Conservation (phyloP, 2,329 filamentous ascomycete species). For the Exutisphaerella laricina region DNA sequence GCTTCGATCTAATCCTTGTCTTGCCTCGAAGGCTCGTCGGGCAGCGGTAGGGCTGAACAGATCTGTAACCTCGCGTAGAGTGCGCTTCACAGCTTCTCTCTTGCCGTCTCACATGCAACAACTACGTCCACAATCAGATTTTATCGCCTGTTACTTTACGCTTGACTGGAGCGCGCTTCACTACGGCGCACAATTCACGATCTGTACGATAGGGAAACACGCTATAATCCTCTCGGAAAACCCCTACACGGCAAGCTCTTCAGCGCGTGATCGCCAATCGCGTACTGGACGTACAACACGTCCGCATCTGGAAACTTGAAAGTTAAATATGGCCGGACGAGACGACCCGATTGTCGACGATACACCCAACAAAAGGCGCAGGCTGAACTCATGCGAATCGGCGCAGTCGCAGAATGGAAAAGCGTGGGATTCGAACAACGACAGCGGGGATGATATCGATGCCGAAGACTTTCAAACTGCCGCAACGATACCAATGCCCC, state of each 20-base stretch:
- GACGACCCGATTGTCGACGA: slow-evolving; percentile 32
- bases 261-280: slow-evolving; percentile 4
- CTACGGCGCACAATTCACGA: neutral
- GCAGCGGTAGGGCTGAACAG: neutral
- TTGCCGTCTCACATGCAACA: no score
- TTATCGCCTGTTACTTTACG: no score
- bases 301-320: neutral
- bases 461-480: slow-evolving; percentile 48
- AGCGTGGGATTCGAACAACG: slow-evolving; percentile 36
- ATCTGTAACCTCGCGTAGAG: neutral
- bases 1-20: no score
- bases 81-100: no score
- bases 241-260: slow-evolving; percentile 1
- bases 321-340: slow-evolving; percentile 27
- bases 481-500: slow-evolving; percentile 31
- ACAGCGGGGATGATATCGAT: slow-evolving; percentile 46
- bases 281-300: neutral
- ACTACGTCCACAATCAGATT: neutral
- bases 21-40: no score
- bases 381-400: slow-evolving; percentile 19
- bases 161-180: no score
- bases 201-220: neutral
- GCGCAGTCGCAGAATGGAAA: slow-evolving; percentile 17
- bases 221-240: neutral
- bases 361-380: slow-evolving; percentile 34